Conservation (phyloP, 306 rosid species). For the Quercus mongolica region DNA sequence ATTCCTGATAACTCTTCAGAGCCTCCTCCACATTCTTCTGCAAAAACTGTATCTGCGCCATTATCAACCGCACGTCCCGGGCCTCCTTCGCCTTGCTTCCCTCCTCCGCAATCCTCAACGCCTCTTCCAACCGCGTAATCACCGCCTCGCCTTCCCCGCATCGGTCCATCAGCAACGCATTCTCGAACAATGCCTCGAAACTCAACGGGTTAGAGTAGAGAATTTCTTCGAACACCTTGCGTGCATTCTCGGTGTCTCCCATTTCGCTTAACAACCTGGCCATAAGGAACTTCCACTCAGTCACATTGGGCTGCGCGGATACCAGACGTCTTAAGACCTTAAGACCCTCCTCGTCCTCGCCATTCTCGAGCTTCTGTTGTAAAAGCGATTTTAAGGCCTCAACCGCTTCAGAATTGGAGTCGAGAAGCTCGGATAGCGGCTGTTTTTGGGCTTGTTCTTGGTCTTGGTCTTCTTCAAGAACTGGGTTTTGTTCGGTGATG, state of each 20-base stretch:
- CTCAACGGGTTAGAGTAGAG: constrained; percentile 51
- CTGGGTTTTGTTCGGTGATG: constrained; percentile 25
- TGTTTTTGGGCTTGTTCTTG: constrained; percentile 15
- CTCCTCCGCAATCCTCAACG: constrained; percentile 59
- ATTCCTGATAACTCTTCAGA: constrained; percentile 44
- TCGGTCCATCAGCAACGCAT: constrained; percentile 81
- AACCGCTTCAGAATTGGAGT: constrained; percentile 51
- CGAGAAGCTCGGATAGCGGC: constrained; percentile 56
- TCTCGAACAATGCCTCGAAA: constrained; percentile 82
- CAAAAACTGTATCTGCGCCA: constrained; percentile 81
- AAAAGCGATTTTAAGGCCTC: constrained; percentile 67
- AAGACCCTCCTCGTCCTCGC: constrained; percentile 73
- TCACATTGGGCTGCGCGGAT: constrained; percentile 54
- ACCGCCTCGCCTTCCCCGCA: constrained; percentile 70
- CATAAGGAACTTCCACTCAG: constrained; percentile 75
- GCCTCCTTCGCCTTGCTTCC: constrained; percentile 62
- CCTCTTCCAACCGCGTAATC: constrained; percentile 60
- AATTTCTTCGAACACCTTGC: constrained; percentile 60
- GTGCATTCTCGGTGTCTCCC: constrained; percentile 51
- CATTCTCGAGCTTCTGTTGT: constrained; percentile 71
- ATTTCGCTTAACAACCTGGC: constrained; percentile 54
- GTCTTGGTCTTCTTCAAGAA: constrained; percentile 13
- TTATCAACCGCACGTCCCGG: constrained; percentile 68
- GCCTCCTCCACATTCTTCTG: constrained; percentile 89
- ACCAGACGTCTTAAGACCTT: constrained; percentile 48